Conservation (phyloP, 1,139 yeast species). For the Kluyveromyces sp. region DNA sequence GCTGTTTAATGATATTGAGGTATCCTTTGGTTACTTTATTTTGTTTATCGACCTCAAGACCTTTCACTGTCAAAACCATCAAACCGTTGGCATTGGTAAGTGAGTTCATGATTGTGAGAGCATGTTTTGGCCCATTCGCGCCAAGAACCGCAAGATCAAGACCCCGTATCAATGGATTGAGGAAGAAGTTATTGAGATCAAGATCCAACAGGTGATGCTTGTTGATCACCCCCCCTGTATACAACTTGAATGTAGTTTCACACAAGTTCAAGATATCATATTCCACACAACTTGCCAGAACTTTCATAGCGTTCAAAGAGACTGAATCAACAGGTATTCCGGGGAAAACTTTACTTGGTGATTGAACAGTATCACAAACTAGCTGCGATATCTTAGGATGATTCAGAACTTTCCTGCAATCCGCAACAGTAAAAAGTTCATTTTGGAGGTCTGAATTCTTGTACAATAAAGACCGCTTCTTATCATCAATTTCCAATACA, state of each 20-base stretch:
- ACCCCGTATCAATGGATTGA: conserved; percentile 30
- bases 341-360: conserved; percentile 30
- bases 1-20: conserved; percentile 24
- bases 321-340: conserved; percentile 29
- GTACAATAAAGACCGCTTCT: conserved; percentile 25
- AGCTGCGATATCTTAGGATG: conserved; percentile 33
- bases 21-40: conserved; percentile 26
- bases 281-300: conserved; percentile 42
- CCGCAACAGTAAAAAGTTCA: conserved; percentile 39
- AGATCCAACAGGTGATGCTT: conserved; percentile 17
- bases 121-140: conserved; percentile 36
- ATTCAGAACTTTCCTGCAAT: conserved; percentile 38
- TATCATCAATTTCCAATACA: conserved; percentile 25
- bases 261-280: conserved; percentile 55
- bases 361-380: conserved; percentile 36
- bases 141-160: conserved; percentile 35
- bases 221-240: conserved; percentile 31
- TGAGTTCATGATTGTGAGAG: conserved; percentile 38
- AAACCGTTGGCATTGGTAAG: conserved; percentile 41
- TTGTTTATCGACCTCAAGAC: conserved; percentile 18
- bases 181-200: background rate
- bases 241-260: conserved; percentile 43
- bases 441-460: conserved; percentile 30
- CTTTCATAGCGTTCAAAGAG: conserved; percentile 35
- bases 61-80: conserved; percentile 28